A percentile compares a stretch with the other conserved stretches of the same genome.
Evolutionary conservation across 208 protist genomes (phyloP).

Genomic region (Trichomonas tenax): DNA sequence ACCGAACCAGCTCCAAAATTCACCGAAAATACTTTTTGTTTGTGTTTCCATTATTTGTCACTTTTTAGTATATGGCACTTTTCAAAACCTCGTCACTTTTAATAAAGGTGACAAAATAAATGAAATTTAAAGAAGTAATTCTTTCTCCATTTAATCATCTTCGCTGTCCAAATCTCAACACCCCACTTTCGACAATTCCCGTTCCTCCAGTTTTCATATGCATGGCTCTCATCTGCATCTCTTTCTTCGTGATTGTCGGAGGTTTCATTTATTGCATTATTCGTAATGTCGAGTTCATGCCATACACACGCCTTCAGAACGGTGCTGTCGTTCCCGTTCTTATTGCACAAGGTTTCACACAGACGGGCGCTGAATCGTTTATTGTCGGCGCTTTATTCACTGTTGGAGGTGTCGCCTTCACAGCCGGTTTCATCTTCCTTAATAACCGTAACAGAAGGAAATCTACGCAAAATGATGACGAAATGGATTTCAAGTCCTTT

Average conservation of each 20-base stretch:
- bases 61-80: neutral
- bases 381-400: too few species aligned
- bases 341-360: too few species aligned
- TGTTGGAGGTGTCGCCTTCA: too few species aligned
- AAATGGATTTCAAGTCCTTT: too few species aligned
- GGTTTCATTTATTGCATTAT: neutral
- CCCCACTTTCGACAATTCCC: neutral
- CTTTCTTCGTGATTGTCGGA: neutral
- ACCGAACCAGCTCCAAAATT: neutral
- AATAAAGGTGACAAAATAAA: too few species aligned
- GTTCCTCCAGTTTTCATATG: neutral
- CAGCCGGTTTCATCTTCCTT: too few species aligned
- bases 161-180: neutral
- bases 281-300: neutral
- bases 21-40: neutral
- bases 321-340: neutral
- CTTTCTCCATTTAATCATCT: too few species aligned
- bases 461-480: too few species aligned
- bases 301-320: neutral
- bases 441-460: too few species aligned
- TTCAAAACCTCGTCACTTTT: too few species aligned
- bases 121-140: too few species aligned
- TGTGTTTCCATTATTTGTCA: neutral
- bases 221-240: neutral
- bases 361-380: too few species aligned